These are phyloP conservation scores for Elongisporangium anandrum DNA, from an alignment of 352 stramenopile genomes.

Conservation along the genomic window DNA sequence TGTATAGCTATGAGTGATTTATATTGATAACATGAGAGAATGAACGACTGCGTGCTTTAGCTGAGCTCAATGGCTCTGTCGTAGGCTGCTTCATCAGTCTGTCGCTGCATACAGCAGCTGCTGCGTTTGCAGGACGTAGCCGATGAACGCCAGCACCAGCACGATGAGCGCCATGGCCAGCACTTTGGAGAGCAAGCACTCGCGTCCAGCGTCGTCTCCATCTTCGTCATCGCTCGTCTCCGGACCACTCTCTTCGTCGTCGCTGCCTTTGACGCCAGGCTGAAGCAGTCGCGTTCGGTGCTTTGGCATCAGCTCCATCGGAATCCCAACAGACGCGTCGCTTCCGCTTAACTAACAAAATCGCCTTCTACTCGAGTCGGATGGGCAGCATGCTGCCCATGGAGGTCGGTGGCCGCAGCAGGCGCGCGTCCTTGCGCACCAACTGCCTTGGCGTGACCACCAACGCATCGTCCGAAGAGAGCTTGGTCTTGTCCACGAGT, in stretches of 20 bases:
- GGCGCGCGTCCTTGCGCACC: conserved; percentile 34
- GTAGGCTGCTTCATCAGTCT: background rate
- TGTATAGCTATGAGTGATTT: background rate
- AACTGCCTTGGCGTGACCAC: conserved; percentile 51
- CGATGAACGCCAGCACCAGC: background rate
- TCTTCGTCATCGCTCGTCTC: background rate
- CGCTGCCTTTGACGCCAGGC: background rate
- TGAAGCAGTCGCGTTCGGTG: background rate
- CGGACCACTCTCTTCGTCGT: background rate
- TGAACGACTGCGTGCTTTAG: background rate
- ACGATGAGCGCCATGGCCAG: background rate
- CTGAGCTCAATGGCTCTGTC: no score
- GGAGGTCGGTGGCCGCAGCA: conserved; percentile 22
- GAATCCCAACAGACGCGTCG: background rate
- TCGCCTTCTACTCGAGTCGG: conserved; percentile 28
- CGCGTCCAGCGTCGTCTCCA: background rate
- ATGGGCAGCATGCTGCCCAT: conserved; percentile 70
- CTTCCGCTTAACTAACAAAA: background rate
- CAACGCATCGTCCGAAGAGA: conserved; percentile 21
- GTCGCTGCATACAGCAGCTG: background rate
- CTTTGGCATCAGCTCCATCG: background rate
- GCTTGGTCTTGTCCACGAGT: conserved; percentile 35
- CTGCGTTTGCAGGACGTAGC: background rate
- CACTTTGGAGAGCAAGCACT: background rate
- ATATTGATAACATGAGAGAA: background rate